phyloP scores from a whole-genome alignment of 164 flowering plant genomes.

The Berberis vulgaris region DNA sequence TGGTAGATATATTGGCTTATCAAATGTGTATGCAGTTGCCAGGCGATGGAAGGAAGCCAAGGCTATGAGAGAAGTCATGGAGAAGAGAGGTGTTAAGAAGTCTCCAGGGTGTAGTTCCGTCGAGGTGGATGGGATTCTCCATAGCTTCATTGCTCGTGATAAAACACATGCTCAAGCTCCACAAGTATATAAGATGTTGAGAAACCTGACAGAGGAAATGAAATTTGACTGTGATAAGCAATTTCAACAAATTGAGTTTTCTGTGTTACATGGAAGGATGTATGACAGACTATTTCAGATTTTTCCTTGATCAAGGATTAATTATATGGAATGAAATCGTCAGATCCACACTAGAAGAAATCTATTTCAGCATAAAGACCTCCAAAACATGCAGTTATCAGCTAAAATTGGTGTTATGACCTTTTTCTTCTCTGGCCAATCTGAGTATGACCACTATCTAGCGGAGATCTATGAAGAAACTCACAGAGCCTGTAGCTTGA shows the following conservation, averaged over 20 bases:
- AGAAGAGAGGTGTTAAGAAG: constrained; percentile 74
- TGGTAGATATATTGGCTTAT: constrained; percentile 77
- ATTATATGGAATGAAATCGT: too few species aligned
- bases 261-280: too few species aligned
- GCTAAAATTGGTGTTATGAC: too few species aligned
- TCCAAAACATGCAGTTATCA: too few species aligned
- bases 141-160: constrained; percentile 75
- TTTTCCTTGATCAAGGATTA: too few species aligned
- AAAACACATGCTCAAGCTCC: constrained; percentile 18
- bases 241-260: not conserved
- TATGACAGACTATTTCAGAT: too few species aligned
- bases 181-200: constrained; percentile 17
- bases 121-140: constrained; percentile 46
- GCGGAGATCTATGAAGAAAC: too few species aligned
- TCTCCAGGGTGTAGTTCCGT: constrained; percentile 61
- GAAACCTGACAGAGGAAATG: constrained; percentile 13
- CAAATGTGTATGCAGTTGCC: constrained; percentile 61
- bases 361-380: too few species aligned
- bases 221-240: constrained; percentile 8
- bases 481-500: too few species aligned
- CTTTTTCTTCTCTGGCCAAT: too few species aligned
- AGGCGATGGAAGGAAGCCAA: constrained; percentile 72
- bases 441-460: too few species aligned
- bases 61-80: constrained; percentile 65
- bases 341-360: too few species aligned